phyloP scores from a whole-genome alignment of 805 yeast species.

The Hanseniaspora meyeri region DNA sequence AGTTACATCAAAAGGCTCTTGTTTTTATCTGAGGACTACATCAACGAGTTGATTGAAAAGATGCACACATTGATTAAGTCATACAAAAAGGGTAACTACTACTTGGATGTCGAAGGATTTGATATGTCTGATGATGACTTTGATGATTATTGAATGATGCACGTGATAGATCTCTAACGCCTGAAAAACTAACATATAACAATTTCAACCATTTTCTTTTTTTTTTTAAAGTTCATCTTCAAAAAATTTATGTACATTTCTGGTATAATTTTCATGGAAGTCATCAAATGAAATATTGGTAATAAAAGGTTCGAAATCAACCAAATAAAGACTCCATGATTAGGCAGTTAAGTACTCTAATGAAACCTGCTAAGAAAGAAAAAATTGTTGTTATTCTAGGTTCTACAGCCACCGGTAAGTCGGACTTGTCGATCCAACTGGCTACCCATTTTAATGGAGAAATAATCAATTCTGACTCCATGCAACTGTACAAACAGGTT shows the following conservation, averaged over 20 bases:
- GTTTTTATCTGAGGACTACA: neutral
- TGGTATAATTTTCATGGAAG: neutral
- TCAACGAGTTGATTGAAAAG: slow-evolving; percentile 5
- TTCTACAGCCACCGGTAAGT: slow-evolving; percentile 94
- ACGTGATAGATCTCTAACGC: neutral
- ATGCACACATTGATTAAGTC: slow-evolving; percentile 4
- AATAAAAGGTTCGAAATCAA: neutral
- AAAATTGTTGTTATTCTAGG: slow-evolving; percentile 64
- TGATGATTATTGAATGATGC: neutral
- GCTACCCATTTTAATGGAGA: slow-evolving; percentile 75
- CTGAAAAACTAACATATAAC: too few relatives aligned
- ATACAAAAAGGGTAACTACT: slow-evolving; percentile 1
- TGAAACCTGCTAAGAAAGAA: slow-evolving; percentile 12
- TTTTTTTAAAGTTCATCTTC: neutral
- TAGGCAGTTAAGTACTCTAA: neutral
- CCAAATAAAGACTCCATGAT: neutral
- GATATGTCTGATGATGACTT: slow-evolving; percentile 8
- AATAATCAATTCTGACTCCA: slow-evolving; percentile 87
- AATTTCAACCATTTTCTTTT: too few relatives aligned
- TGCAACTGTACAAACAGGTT: slow-evolving; percentile 76
- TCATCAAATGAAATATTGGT: neutral
- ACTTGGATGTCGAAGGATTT: slow-evolving; percentile 5
- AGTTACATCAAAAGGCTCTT: neutral
- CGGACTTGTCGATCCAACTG: slow-evolving; percentile 54
- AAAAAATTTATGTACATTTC: neutral